Evolutionary conservation across 2,329 filamentous ascomycete genomes (phyloP).

Genomic region (Aureobasidium pullulans): DNA sequence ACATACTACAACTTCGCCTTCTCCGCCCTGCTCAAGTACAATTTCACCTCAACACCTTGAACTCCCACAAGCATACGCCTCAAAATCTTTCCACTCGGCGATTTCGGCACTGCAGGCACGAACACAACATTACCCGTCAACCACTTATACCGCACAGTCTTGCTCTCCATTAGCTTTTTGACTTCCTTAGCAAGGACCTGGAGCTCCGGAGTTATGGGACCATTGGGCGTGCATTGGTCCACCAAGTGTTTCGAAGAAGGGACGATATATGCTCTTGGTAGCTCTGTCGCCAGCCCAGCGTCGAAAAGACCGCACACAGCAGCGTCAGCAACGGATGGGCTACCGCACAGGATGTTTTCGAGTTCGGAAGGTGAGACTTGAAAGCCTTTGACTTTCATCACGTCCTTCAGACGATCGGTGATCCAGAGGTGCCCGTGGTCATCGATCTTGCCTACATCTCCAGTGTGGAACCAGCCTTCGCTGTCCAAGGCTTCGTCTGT

Average conservation of each 20-base stretch:
- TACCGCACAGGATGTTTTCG: conserved; percentile 24
- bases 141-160: conserved; percentile 42
- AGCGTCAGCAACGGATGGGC: conserved; percentile 22
- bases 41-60: conserved; percentile 29
- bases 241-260: conserved; percentile 1
- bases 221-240: conserved; percentile 29
- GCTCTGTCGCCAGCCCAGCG: conserved; percentile 17
- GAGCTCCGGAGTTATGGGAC: conserved; percentile 28
- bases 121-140: conserved; percentile 27
- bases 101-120: conserved; percentile 25
- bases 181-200: conserved; percentile 32
- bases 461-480: conserved; percentile 22
- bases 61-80: conserved; percentile 29
- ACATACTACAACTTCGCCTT: conserved; percentile 34
- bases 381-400: conserved; percentile 29
- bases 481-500: conserved; percentile 20
- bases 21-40: conserved; percentile 26
- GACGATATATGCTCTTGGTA: conserved; percentile 21
- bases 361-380: conserved; percentile 30
- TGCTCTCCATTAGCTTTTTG: conserved; percentile 35
- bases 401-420: conserved; percentile 29
- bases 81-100: conserved; percentile 26
- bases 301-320: conserved; percentile 22
- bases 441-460: conserved; percentile 34
- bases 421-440: conserved; percentile 25